Percentiles rank a stretch among this genome's conserved stretches.
phyloP scores from a whole-genome alignment of 2,329 filamentous ascomycete species.

The Apiospora malaysiana region DNA sequence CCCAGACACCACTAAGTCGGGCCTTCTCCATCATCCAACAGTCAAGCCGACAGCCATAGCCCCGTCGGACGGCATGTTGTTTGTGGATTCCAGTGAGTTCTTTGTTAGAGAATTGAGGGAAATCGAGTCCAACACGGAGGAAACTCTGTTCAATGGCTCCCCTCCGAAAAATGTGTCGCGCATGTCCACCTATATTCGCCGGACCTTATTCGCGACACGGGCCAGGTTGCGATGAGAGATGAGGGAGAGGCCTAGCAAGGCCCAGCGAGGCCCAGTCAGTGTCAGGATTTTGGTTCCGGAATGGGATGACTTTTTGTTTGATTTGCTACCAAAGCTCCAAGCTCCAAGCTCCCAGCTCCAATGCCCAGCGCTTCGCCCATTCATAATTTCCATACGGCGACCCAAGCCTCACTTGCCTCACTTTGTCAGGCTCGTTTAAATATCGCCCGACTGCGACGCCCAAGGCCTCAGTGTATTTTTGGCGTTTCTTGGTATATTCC shows the following conservation, averaged over 20 bases:
- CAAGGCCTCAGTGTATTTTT: background rate
- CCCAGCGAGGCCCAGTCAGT: background rate
- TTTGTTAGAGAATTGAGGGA: conserved; percentile 1
- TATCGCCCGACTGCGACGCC: background rate
- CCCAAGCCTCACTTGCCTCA: conserved; percentile 16
- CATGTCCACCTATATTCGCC: conserved; percentile 15
- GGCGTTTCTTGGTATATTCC: background rate
- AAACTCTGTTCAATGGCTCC: conserved; percentile 17
- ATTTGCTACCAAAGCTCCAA: background rate
- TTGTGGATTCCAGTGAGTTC: conserved; percentile 7
- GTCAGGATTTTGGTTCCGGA: background rate
- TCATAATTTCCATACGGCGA: background rate
- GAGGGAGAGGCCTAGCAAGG: no score
- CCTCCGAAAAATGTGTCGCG: background rate
- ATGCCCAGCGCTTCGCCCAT: background rate
- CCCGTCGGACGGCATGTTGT: background rate
- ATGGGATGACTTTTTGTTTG: conserved; percentile 13
- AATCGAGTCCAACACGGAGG: conserved; percentile 3
- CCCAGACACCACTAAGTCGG: background rate
- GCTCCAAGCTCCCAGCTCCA: no score
- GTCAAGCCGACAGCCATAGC: background rate
- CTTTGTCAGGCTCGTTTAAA: background rate
- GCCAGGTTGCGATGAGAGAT: conserved; percentile 1
- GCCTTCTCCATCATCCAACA: conserved; percentile 9
- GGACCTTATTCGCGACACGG: conserved; percentile 6